Evolutionary conservation across 352 stramenopile genomes (phyloP).

Genomic region (Pythium scleroteichum): DNA sequence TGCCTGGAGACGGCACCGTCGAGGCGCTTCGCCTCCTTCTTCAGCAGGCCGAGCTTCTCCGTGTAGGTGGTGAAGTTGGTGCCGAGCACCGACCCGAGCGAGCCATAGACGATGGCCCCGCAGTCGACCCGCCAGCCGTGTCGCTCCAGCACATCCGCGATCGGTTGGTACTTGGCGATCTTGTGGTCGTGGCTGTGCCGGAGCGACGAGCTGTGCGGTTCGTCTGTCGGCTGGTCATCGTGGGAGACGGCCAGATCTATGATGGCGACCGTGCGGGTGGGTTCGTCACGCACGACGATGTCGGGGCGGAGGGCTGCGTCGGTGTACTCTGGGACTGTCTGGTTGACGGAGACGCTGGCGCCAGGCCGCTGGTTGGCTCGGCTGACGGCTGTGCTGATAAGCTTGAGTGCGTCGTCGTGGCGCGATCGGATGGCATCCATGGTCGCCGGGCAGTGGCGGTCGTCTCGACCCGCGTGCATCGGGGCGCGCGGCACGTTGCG

Average conservation of each 20-base stretch:
- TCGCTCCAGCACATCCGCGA: conserved; percentile 4
- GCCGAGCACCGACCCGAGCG: conserved; percentile 2
- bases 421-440: neutral
- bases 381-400: neutral
- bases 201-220: conserved; percentile 6
- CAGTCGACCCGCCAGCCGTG: conserved; percentile 7
- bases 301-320: too few relatives aligned
- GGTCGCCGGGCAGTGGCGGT: neutral
- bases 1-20: neutral
- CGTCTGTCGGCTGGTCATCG: too few relatives aligned
- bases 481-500: neutral
- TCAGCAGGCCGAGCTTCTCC: conserved; percentile 10
- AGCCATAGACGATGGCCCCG: conserved; percentile 8
- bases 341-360: neutral
- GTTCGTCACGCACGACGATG: too few relatives aligned
- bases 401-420: neutral
- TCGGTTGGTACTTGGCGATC: conserved; percentile 9
- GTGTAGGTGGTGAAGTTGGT: conserved; percentile 9
- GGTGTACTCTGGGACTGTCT: neutral
- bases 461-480: too few relatives aligned
- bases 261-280: too few relatives aligned
- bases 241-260: too few relatives aligned
- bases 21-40: neutral
- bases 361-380: neutral
- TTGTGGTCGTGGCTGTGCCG: conserved; percentile 6